Percentiles rank a stretch among this genome's conserved stretches.
These are phyloP conservation scores for Gonium pectorale DNA, from an alignment of 139 green algal species.

Conservation along the genomic window DNA sequence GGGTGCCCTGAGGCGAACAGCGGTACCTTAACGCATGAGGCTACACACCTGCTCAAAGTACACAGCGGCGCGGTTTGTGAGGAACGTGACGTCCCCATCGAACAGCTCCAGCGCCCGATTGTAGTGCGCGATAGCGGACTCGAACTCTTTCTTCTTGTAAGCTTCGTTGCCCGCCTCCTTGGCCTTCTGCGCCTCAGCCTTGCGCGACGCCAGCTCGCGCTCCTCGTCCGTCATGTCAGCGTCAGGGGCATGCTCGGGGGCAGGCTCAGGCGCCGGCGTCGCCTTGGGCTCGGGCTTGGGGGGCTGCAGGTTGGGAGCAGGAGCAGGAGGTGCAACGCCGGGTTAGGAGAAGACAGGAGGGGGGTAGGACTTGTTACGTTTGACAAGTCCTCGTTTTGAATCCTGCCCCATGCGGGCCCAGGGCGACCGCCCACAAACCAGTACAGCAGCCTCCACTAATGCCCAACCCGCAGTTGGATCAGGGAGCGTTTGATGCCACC, in stretches of 20 bases:
- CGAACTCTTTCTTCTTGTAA: conserved; percentile 96
- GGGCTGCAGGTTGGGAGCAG: no score
- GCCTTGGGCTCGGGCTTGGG: conserved; percentile 23
- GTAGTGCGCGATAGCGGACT: conserved; percentile 91
- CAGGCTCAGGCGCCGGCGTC: conserved; percentile 1
- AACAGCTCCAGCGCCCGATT: conserved; percentile 90
- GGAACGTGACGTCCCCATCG: conserved; percentile 92
- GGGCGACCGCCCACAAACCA: no score
- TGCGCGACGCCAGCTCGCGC: conserved; percentile 16
- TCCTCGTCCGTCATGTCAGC: conserved; percentile 44
- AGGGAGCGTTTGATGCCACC: no score
- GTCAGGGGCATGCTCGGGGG: background rate
- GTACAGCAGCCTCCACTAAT: no score
- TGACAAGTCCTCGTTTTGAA: no score
- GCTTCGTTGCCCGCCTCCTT: conserved; percentile 93
- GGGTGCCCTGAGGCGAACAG: no score
- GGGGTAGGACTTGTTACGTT: no score
- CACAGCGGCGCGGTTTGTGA: conserved; percentile 96
- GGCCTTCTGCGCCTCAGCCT: conserved; percentile 70
- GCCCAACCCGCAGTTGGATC: no score
- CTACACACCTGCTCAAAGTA: conserved; percentile 90
- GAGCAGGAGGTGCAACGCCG: no score
- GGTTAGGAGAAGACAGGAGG: no score
- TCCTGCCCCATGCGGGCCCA: no score
- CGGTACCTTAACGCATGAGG: no score